Base-by-base conservation (phyloP, 352 stramenopile species). In the Phytophthora pluvialis region DNA sequence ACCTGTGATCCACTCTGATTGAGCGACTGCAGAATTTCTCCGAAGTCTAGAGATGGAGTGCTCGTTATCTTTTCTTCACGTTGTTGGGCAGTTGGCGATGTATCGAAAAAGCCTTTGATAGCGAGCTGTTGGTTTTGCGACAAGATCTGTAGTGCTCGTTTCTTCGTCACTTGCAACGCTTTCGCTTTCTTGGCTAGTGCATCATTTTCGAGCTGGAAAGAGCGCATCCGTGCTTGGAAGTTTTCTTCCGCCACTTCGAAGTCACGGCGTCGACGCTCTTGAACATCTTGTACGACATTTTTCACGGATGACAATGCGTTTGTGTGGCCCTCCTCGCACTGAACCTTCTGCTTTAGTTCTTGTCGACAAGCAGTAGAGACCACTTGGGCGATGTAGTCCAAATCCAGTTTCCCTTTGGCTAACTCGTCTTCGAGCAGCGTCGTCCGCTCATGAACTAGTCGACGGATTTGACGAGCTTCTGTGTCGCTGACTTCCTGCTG, bases 121-220 rank as follows among this genome's bases (percentile, higher is more conserved):
- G 78, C 75, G 3, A 71, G 13, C 18, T 90, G 81, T 35, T 90
- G 81, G 53, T 86, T 86, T 6, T 72, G 71, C n/a, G 78, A 83
- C 18, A 90, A 65, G 8, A 88, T 78, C 43, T 90, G 63, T 3
- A 90, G 58, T 12, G 78, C 81, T 28, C 60, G 74, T 48, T 88
- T 75, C 48, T 83, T 85, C 1, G 59, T 73, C 11, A 59, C 60
- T 10, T 69, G 62, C 21, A 86, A 57, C 13, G 77, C 69, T 5
- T 79, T 70, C 8, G 66, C 53, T 42, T 80, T 71, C 25, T 64
- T 54, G 1, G 57, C 54, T 21, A 88, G 36, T 26, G 35, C 40
- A 3, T 85, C 62, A 25, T 76, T 75, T 42, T 89, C 78, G 0
- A 43, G 54, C 28, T 81, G 69, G 43, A 88, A 86, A 4, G 67